These are phyloP conservation scores for Rosa lucieae DNA, from an alignment of 306 rosid species.

Conservation along the genomic window DNA sequence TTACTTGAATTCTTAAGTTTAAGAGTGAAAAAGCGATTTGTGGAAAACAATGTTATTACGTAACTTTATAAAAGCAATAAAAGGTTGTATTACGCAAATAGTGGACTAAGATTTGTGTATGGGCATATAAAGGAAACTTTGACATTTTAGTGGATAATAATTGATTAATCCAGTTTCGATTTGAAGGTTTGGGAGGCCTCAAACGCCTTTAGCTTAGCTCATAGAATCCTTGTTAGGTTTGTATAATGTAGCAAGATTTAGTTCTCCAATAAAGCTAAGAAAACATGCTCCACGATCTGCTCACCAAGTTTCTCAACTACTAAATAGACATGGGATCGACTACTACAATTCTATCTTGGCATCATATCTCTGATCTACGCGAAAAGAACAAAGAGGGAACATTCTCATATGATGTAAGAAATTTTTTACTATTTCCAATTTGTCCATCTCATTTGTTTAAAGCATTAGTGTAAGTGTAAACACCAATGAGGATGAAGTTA, in stretches of 20 bases:
- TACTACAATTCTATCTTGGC: background rate
- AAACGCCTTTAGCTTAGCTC: background rate
- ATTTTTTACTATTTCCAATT: background rate
- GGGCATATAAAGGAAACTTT: background rate
- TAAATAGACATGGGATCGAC: background rate
- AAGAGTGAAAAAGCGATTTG: too few species aligned
- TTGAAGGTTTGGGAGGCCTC: constrained; percentile 1
- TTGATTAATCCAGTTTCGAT: background rate
- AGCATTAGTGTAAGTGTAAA: background rate
- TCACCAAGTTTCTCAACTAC: background rate
- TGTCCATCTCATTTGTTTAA: constrained; percentile 1
- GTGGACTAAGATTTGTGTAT: background rate
- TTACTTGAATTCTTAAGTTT: too few species aligned
- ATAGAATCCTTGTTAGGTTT: background rate
- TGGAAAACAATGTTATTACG: background rate
- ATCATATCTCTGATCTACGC: background rate
- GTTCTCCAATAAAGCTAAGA: constrained; percentile 12
- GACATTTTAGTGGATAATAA: background rate
- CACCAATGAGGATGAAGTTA: constrained; percentile 5
- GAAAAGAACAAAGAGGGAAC: background rate
- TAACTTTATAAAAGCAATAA: too few species aligned
- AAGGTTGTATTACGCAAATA: background rate
- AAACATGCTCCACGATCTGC: constrained; percentile 20
- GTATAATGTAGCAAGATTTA: background rate
- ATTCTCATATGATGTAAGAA: constrained; percentile 1